Percentiles rank a stretch among this genome's conserved stretches.
These are phyloP conservation scores for Dioszegia aurantiaca DNA, from an alignment of 768 basidiomycete species.

Conservation along the genomic window DNA sequence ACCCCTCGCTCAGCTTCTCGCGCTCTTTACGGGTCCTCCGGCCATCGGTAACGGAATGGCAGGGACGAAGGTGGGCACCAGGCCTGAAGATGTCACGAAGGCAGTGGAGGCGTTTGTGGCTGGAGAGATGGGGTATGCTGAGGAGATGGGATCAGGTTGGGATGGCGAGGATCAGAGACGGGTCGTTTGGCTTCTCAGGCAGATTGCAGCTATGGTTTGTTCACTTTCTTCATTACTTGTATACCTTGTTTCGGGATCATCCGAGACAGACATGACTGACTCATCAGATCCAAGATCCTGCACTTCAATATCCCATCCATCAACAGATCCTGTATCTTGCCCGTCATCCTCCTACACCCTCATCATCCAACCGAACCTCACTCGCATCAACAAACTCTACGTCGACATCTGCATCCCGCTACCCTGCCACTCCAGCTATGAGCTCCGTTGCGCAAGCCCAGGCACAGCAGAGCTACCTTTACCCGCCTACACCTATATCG, in stretches of 20 bases:
- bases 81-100: not conserved
- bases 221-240: not conserved
- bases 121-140: conserved; percentile 12
- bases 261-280: conserved; percentile 6
- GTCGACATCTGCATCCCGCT: not conserved
- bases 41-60: not conserved
- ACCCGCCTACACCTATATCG: too few species aligned
- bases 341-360: not conserved
- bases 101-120: conserved; percentile 3
- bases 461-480: too few species aligned
- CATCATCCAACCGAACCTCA: not conserved
- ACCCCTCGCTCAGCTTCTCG: conserved; percentile 4
- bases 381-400: conserved; percentile 4
- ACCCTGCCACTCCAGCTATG: not conserved
- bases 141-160: conserved; percentile 9
- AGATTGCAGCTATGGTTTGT: conserved; percentile 13
- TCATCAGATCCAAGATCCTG: conserved; percentile 8
- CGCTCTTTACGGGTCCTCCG: conserved; percentile 2
- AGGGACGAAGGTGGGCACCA: conserved; percentile 1
- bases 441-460: too few species aligned
- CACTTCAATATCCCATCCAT: conserved; percentile 14
- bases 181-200: conserved; percentile 13
- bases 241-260: too few species aligned
- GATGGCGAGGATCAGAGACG: conserved; percentile 13
- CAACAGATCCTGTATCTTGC: conserved; percentile 7